A percentile compares a stretch with the other conserved stretches of the same genome.
Evolutionary conservation across 805 yeast species (phyloP).

Genomic region (Teunomyces tritomae): DNA sequence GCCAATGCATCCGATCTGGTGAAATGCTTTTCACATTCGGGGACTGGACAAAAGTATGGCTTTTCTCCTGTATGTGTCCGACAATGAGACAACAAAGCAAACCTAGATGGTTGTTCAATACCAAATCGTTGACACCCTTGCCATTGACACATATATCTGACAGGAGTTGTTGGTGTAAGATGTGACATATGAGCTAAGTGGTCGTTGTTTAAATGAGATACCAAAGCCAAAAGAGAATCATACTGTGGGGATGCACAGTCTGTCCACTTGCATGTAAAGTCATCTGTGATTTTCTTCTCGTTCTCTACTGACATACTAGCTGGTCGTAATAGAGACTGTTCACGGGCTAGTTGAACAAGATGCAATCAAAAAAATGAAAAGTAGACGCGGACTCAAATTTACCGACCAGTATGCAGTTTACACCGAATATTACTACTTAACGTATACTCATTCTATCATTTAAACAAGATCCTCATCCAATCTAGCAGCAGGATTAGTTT

Average conservation of each 20-base stretch:
- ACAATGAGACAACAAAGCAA: slow-evolving; percentile 61
- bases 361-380: not conserved
- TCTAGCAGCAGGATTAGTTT: slow-evolving; percentile 96
- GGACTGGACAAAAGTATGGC: slow-evolving; percentile 60
- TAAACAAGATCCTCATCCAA: slow-evolving; percentile 57
- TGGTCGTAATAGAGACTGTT: not conserved
- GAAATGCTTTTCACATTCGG: slow-evolving; percentile 63
- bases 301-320: not conserved
- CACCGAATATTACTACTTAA: slow-evolving; percentile 1
- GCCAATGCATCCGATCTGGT: slow-evolving; percentile 61
- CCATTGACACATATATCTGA: slow-evolving; percentile 60
- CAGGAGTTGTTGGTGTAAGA: slow-evolving; percentile 18
- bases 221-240: slow-evolving; percentile 20
- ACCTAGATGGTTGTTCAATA: slow-evolving; percentile 49
- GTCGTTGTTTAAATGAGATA: slow-evolving; percentile 28
- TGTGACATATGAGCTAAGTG: slow-evolving; percentile 23
- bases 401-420: not conserved
- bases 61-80: slow-evolving; percentile 66
- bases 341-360: not conserved
- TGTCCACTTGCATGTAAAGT: slow-evolving; percentile 30
- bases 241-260: slow-evolving; percentile 22
- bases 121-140: slow-evolving; percentile 53
- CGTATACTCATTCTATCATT: slow-evolving; percentile 2
- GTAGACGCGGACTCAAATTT: not conserved
- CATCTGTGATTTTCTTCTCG: not conserved